Conservation (phyloP, 202 grass and related monocot genomes). For the Zizania palustris region DNA sequence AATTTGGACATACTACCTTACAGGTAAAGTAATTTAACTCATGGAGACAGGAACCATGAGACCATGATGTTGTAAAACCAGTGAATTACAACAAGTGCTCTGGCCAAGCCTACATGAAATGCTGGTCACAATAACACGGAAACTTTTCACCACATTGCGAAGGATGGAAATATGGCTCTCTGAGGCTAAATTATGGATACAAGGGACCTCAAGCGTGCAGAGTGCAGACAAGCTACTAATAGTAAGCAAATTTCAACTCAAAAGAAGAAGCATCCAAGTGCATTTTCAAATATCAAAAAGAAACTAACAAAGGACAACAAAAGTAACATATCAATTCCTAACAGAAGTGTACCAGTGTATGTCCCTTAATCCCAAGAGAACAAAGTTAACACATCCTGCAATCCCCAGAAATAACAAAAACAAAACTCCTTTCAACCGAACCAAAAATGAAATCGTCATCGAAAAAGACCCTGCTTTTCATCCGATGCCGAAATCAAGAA, state of each 20-base stretch:
- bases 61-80: slow-evolving; percentile 5
- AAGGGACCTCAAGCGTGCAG: background rate
- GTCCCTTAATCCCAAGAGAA: slow-evolving; percentile 3
- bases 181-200: background rate
- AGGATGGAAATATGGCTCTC: background rate
- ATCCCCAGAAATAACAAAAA: too few species aligned
- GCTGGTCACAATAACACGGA: background rate
- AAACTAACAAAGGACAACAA: too few species aligned
- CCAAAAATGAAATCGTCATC: background rate
- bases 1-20: background rate
- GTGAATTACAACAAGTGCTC: background rate
- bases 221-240: background rate
- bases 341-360: background rate
- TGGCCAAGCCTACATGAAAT: background rate
- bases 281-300: background rate
- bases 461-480: background rate
- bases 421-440: background rate
- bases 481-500: background rate
- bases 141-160: slow-evolving; percentile 9
- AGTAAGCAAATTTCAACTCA: background rate
- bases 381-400: background rate
- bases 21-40: too few species aligned
- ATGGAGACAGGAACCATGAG: background rate
- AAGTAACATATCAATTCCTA: background rate
- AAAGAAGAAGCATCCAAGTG: background rate